Conservation (phyloP, 2,329 filamentous ascomycete genomes). For the Keithomyces neogunnii region DNA sequence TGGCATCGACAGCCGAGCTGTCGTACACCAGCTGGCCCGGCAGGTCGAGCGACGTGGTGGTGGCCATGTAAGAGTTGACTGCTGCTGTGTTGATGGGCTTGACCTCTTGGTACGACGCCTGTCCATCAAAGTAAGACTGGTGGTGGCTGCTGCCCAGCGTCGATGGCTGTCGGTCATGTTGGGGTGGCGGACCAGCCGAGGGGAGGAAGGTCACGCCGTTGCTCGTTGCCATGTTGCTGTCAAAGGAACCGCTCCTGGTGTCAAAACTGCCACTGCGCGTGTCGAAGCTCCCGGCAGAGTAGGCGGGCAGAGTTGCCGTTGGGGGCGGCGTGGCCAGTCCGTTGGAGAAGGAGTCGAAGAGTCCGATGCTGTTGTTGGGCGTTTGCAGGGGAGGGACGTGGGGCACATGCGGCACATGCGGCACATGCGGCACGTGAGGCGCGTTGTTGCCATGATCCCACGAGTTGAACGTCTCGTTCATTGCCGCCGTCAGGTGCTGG, state of each 20-base stretch:
- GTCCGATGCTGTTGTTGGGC: constrained; percentile 24
- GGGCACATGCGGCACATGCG: constrained; percentile 25
- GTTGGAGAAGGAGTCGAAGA: constrained; percentile 43
- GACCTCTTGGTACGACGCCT: constrained; percentile 22
- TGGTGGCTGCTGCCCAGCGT: constrained; percentile 14
- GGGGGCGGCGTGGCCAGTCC: constrained; percentile 50
- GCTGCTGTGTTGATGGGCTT: constrained; percentile 24
- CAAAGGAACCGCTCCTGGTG: constrained; percentile 29
- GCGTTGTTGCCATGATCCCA: constrained; percentile 31
- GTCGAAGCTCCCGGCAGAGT: constrained; percentile 36
- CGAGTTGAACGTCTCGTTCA: constrained; percentile 48
- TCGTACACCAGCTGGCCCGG: constrained; percentile 26
- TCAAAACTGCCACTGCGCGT: constrained; percentile 11
- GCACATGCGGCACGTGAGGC: constrained; percentile 21
- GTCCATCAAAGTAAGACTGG: constrained; percentile 25
- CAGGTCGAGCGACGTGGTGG: constrained; percentile 22
- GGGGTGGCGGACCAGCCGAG: constrained; percentile 15
- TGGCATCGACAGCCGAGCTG: constrained; percentile 20
- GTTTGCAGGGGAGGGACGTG: constrained; percentile 22
- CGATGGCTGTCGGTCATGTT: constrained; percentile 16
- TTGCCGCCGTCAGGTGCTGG: constrained; percentile 44
- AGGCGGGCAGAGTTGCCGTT: constrained; percentile 41
- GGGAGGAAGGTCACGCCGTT: constrained; percentile 23
- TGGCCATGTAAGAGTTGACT: constrained; percentile 21
- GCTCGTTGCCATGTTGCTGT: constrained; percentile 23